Conservation (phyloP, 2,329 filamentous ascomycete species). For the Monilinia aucupariae region DNA sequence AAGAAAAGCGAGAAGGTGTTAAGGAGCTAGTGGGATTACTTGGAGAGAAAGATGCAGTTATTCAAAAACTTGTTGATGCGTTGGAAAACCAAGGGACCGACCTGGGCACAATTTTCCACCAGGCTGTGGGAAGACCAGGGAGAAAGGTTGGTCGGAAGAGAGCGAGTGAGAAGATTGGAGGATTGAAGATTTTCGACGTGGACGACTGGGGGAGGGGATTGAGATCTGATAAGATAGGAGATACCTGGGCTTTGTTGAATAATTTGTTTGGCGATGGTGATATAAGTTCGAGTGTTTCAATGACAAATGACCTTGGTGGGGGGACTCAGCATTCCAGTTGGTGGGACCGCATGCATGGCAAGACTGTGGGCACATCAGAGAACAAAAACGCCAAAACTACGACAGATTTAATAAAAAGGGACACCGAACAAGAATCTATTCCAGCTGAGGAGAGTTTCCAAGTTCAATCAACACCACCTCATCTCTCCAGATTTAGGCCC, state of each 20-base stretch:
- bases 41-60: conserved; percentile 49
- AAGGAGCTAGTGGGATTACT: conserved; percentile 44
- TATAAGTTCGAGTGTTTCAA: neutral
- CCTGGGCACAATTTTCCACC: conserved; percentile 47
- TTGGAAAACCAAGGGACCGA: conserved; percentile 48
- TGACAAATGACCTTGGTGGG: conserved; percentile 5
- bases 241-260: conserved; percentile 22
- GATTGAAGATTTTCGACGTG: conserved; percentile 43
- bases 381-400: conserved; percentile 17
- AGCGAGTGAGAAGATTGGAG: conserved; percentile 39
- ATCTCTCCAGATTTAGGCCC: conserved; percentile 15
- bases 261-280: conserved; percentile 23
- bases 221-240: conserved; percentile 13
- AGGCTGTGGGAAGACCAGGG: conserved; percentile 34
- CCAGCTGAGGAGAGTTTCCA: conserved; percentile 30
- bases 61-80: conserved; percentile 49
- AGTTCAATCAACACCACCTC: conserved; percentile 32
- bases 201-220: conserved; percentile 25
- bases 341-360: conserved; percentile 31
- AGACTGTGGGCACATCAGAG: conserved; percentile 24
- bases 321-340: conserved; percentile 18
- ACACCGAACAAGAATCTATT: neutral
- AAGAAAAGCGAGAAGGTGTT: conserved; percentile 38
- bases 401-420: neutral
- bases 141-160: conserved; percentile 38